Evolutionary conservation across 352 stramenopile genomes (phyloP), one percentile per base, ranked within the genome.

Genomic region (Globisporangium irregulare): DNA sequence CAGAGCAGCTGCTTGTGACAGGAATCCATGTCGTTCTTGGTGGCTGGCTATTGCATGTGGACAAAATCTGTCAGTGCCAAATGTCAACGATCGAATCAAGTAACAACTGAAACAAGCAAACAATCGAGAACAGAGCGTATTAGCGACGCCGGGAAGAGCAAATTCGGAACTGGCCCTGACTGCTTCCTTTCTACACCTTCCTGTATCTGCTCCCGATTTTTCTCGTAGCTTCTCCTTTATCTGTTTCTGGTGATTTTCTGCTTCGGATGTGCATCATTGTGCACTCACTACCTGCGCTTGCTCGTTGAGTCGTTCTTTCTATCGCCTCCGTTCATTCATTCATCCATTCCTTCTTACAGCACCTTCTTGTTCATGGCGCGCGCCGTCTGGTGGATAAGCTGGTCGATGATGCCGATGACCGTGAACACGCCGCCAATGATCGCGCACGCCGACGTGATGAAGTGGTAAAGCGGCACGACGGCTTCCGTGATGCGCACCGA

Each of bases 371-470:
- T 95, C 69, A 95, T 80, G 29, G 88, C 88, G 22, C 86, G 86
- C 59, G 75, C 83, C 5, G 88, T 95, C 73, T 94, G 86, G 75
- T 95, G 88, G 66, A 96, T 90, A 54, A 95, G 68, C 73, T 93
- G 86, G 75, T 98, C 94, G 48, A 98, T 66, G 75, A 98, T 93
- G 32, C 94, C 94, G 63, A 99, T 92, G 66, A 98, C 92, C 29
- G 94, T 99, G 73, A 98, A 98, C 48, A 96, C 97, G 32, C 96
- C 96, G 55, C 96, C 96, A 67, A 99, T 95, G 67, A 99, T 98
- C 54, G 94, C 96, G 77, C 97, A 97, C 24, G 97, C 72, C 53
- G 92, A 97, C 56, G 96, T 99, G 63, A 98, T 66, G 70, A 98
- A 99, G 78, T 98, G 92, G 77, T 99, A 99, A 81, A 97, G 98